phyloP scores from a whole-genome alignment of 1,139 yeast species.

The Torulaspora globosa region DNA sequence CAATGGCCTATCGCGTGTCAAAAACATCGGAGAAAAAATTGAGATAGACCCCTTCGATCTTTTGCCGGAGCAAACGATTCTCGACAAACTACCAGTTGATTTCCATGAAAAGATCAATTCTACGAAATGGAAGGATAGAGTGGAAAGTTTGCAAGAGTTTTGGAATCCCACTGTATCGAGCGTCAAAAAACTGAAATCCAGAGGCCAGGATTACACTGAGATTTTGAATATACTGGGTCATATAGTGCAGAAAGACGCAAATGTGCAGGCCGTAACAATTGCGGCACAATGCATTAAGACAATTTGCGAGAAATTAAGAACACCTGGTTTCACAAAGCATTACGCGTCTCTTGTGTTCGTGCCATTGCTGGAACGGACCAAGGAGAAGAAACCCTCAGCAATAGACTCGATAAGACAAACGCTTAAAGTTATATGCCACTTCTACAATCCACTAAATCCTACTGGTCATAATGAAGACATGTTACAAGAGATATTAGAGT shows the following conservation, averaged over 20 bases:
- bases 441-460: slow-evolving; percentile 27
- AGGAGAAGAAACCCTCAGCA: slow-evolving; percentile 80
- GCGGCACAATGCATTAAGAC: slow-evolving; percentile 68
- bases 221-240: slow-evolving; percentile 60
- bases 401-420: slow-evolving; percentile 64
- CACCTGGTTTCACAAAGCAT: slow-evolving; percentile 43
- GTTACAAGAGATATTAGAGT: slow-evolving; percentile 55
- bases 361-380: slow-evolving; percentile 75
- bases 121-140: slow-evolving; percentile 87
- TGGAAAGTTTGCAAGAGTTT: slow-evolving; percentile 75
- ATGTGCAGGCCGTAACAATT: slow-evolving; percentile 77
- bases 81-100: slow-evolving; percentile 61
- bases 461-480: slow-evolving; percentile 53
- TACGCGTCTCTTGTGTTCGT: slow-evolving; percentile 54
- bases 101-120: slow-evolving; percentile 54
- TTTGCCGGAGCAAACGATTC: slow-evolving; percentile 56
- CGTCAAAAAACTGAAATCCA: slow-evolving; percentile 43
- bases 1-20: background rate
- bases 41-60: slow-evolving; percentile 52
- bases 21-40: slow-evolving; percentile 8
- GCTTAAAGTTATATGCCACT: slow-evolving; percentile 56
- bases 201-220: slow-evolving; percentile 65
- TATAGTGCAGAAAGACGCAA: slow-evolving; percentile 75
- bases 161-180: slow-evolving; percentile 43
- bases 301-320: slow-evolving; percentile 64